Base-by-base conservation (phyloP, 2,329 filamentous ascomycete genomes). In the Colletotrichum gloeosporioides region DNA sequence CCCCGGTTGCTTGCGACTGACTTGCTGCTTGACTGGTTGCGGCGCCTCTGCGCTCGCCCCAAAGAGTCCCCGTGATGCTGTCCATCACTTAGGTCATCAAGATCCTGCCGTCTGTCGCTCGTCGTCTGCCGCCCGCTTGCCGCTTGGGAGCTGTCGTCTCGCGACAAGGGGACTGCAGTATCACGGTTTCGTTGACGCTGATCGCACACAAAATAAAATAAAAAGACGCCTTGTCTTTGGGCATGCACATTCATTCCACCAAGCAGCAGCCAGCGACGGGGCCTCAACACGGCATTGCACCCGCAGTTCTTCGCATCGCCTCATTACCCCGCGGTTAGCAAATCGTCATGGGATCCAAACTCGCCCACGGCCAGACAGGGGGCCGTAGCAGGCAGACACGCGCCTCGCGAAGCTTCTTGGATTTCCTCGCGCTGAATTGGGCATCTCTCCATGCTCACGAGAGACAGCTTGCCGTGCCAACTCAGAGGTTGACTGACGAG, bases 61-160 rank as follows among this genome's bases (percentile, higher is more conserved):
- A 80, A 69, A 73, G 79, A 53, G 79, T 77, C 80, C 81, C 79
- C 80, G 80, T 83, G 82, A 83, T 81, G 78, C 57, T 67, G 71
- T 73, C 72, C 76, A 77, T 81, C 80, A 70, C 59, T 69, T 53
- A 61, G 71, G 74, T 76, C 57, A 65, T 73, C 73, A 31, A 18
- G 69, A 65, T 55, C 64, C 36, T 69, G 53, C 36, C 65, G 73
- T 34, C 49, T 76, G 69, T 63, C 64, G 44, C 32, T 44, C 57
- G 61, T 57, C 64, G 63, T 31, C 59, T 36, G 25, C 59, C 57
- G 53, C 18, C 34, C 8, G 39, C 69, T 55, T 36, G 27, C 12
- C 12, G 34, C 70, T 29, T 27, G 70, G 36, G 36, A 44, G 62
- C 6, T 34, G 36, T 18, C 69, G 27, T 44, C 16, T 16, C 36